Base-by-base conservation (phyloP, 192 early-diverging fungal genomes). In the Entophlyctis luteolus region DNA sequence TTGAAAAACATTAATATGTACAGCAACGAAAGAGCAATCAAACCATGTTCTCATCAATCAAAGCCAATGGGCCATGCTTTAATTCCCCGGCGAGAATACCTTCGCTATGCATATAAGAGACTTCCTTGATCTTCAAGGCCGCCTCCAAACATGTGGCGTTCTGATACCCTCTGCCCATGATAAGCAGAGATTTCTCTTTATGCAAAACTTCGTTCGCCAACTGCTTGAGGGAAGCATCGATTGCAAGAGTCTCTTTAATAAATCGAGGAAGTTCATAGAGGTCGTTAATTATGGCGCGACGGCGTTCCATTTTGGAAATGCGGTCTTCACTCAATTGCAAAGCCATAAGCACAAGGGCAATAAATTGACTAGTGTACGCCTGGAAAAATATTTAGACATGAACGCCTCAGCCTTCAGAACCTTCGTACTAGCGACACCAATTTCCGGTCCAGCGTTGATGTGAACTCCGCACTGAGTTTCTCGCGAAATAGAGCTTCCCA, bases 401-500 rank as follows among this genome's bases (percentile, higher is more conserved):
- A 78, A 32, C 29, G 38, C 28, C 32, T 16, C n/a, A n/a, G n/a
- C 4, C 29, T 8, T 34, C 22, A 18, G 22, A 68, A 87, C 82
- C 89, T 98, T 98, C 81, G 96, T 98, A 72, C 86, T 89, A 37
- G 96, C 96, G 63, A 98, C 96, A 75, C 95, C 91, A 71, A 98
- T 95, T 78, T 98, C 96, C 48, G 95, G 96, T 60, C 96, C 96
- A 50, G 96, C 96, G 59, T 98, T 98, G 79, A 98, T 96, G 78
- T 98, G 96, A 48, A 98, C 95, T 87, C 96, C 96, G 77, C 96
- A 98, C 80, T 98, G 94, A 10, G 96, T 93, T 75, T 98, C 96
- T 70, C 96, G 90, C 14, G 95, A 98, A 78, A 98, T 98, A 36
- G 87, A 87, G 46, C 83, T 86, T 47, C 96, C 96, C 58, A 98